Percentiles rank a stretch among this genome's conserved stretches.
Evolutionary conservation across 2,329 filamentous ascomycete genomes (phyloP).

Genomic region (Sarocladiaceae sp.): DNA sequence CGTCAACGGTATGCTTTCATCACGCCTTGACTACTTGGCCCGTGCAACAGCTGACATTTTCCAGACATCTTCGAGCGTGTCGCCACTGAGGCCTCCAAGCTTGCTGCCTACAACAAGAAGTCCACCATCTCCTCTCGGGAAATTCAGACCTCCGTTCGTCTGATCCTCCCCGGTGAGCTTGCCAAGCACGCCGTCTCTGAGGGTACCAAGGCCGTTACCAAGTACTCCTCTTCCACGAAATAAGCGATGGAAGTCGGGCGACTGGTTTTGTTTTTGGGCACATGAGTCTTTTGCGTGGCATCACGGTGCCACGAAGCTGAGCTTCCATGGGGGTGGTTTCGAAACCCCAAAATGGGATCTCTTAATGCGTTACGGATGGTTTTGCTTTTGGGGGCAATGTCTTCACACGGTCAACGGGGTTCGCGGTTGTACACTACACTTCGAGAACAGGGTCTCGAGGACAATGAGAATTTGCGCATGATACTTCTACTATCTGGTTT

Average conservation of each 20-base stretch:
- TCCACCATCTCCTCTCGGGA: conserved; percentile 98
- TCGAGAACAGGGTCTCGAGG: conserved; percentile 58
- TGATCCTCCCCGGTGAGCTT: conserved; percentile 97
- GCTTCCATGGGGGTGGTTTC: conserved; percentile 36
- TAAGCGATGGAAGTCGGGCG: conserved; percentile 58
- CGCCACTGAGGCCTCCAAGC: conserved; percentile 96
- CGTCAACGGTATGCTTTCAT: conserved; percentile 74
- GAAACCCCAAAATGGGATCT: conserved; percentile 43
- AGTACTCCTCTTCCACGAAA: conserved; percentile 99
- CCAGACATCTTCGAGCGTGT: conserved; percentile 98
- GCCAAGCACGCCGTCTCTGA: conserved; percentile 99
- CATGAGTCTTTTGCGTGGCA: conserved; percentile 47
- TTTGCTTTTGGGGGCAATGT: conserved; percentile 64
- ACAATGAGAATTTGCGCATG: conserved; percentile 58
- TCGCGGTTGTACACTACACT: conserved; percentile 69
- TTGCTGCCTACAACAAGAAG: conserved; percentile 99
- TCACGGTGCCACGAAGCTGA: conserved; percentile 54
- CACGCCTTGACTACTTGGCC: neutral
- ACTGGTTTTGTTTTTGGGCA: conserved; percentile 56
- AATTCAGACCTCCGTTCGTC: conserved; percentile 97
- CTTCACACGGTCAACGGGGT: conserved; percentile 67
- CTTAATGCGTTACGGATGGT: conserved; percentile 74
- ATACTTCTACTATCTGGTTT: conserved; percentile 28
- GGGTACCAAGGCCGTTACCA: conserved; percentile 99
- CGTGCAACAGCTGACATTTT: neutral